phyloP scores from a whole-genome alignment of 2,329 filamentous ascomycete genomes.

The Microcera coccophila region DNA sequence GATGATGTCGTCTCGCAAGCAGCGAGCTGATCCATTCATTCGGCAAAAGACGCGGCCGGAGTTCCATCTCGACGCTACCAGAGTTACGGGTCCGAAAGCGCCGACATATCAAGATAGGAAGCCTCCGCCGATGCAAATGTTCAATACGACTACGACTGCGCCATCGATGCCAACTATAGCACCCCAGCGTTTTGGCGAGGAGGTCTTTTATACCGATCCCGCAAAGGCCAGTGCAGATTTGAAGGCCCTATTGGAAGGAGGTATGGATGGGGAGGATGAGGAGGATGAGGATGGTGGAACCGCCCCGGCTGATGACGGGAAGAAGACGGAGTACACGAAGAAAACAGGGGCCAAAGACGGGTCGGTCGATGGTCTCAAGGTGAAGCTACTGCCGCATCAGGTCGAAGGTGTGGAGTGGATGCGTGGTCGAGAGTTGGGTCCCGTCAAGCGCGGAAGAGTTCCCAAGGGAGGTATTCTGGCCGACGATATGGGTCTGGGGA shows the following conservation, averaged over 20 bases:
- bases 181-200: conserved; percentile 33
- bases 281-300: no score
- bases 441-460: conserved; percentile 73
- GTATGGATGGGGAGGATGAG: conserved; percentile 70
- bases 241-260: conserved; percentile 77
- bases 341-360: conserved; percentile 42
- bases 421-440: conserved; percentile 84
- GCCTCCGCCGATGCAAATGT: conserved; percentile 45
- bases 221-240: conserved; percentile 70
- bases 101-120: conserved; percentile 47
- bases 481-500: conserved; percentile 96
- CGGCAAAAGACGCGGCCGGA: conserved; percentile 54
- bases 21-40: conserved; percentile 54
- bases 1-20: conserved; percentile 49
- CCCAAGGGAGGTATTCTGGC: conserved; percentile 93
- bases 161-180: conserved; percentile 10
- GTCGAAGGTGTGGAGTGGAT: conserved; percentile 94
- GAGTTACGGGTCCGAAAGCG: conserved; percentile 44
- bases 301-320: conserved; percentile 21
- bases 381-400: conserved; percentile 89
- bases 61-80: conserved; percentile 50
- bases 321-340: conserved; percentile 7
- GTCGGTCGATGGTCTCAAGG: conserved; percentile 71
- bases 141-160: conserved; percentile 38
- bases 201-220: conserved; percentile 63